A percentile compares a stretch with the other conserved stretches of the same genome.
Evolutionary conservation across 1,284 basidiomycete genomes (phyloP).

Genomic region (Serendipita sp.): DNA sequence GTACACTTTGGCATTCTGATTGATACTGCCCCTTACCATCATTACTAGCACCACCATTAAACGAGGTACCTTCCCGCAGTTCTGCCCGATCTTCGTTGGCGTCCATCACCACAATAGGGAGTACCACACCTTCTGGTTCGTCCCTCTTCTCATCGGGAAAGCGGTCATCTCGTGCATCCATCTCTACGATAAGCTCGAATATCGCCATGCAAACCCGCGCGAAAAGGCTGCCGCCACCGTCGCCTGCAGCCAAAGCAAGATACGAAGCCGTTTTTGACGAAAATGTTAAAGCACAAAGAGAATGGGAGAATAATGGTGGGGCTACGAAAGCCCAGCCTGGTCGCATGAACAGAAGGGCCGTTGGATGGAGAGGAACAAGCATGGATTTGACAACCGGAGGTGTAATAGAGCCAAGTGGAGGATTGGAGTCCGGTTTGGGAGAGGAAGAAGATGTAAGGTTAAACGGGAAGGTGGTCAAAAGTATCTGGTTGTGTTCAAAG

Average conservation of each 20-base stretch:
- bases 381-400: conserved; percentile 50
- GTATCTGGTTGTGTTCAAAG: conserved; percentile 49
- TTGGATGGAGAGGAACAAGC: conserved; percentile 63
- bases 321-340: conserved; percentile 11
- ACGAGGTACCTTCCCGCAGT: conserved; percentile 18
- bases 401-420: conserved; percentile 21
- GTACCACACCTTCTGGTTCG: neutral
- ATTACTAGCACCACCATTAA: conserved; percentile 12
- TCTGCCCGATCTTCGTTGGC: conserved; percentile 19
- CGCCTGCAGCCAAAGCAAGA: conserved; percentile 41
- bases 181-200: conserved; percentile 50
- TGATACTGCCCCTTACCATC: neutral
- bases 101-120: conserved; percentile 13
- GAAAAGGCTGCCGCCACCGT: conserved; percentile 19
- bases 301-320: conserved; percentile 20
- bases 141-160: neutral
- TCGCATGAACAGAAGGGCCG: conserved; percentile 33
- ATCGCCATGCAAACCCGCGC: conserved; percentile 31
- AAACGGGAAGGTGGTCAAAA: conserved; percentile 38
- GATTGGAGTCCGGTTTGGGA: conserved; percentile 18
- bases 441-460: conserved; percentile 28
- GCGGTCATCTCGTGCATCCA: conserved; percentile 20
- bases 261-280: conserved; percentile 52
- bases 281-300: conserved; percentile 37
- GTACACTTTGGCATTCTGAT: conserved; percentile 13